Base-by-base conservation (phyloP, 495 filamentous ascomycete genomes). In the Penicillium egyptiacum region DNA sequence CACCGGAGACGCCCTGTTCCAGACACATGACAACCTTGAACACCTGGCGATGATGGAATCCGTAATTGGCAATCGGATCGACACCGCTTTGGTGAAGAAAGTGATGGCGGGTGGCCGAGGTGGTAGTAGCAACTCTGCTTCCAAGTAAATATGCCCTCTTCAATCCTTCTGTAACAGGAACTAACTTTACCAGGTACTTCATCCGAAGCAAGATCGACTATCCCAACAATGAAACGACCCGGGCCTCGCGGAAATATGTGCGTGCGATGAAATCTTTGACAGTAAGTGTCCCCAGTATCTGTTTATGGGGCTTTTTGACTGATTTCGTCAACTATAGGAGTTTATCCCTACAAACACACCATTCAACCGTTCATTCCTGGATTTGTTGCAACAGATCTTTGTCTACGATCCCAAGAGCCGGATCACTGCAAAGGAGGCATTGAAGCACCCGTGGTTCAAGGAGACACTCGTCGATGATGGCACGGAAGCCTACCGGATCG, bases 31-130 rank as follows among this genome's bases (percentile, higher is more conserved):
- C 75, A 98, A 98, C 63, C 83, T 97, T 6, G 94, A 98, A 69
- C 94, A 98, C 75, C 77, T 98, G 44, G 94, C 92, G n/a, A 98
- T 98, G 94, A 98, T 98, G 94, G 92, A 98, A 65, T 83, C 85
- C 22, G 92, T 96, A 14, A 91, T 90, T 64, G 86, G 85, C 22
- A 74, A 76, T 7, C 82, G 81, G 53, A 84, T 98, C 41, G 94
- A 98, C 58, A 67, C 79, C 4, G 80, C 82, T 39, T 79, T 98
- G 10, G 86, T 98, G 26, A 79, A 84, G 58, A 81, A 88, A 62
- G 92, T 96, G 2, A 65, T 86, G 79, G 65, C 82, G 76, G 68
- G n/a, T n/a, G n/a, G 80, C 69, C 82, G 86, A 43, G 78, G 85
- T 49, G 87, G 81, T 47, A 86, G 82, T 39, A 79, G 81, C 31